Conservation (phyloP, 2,329 filamentous ascomycete genomes). For the Epichloe typhina region DNA sequence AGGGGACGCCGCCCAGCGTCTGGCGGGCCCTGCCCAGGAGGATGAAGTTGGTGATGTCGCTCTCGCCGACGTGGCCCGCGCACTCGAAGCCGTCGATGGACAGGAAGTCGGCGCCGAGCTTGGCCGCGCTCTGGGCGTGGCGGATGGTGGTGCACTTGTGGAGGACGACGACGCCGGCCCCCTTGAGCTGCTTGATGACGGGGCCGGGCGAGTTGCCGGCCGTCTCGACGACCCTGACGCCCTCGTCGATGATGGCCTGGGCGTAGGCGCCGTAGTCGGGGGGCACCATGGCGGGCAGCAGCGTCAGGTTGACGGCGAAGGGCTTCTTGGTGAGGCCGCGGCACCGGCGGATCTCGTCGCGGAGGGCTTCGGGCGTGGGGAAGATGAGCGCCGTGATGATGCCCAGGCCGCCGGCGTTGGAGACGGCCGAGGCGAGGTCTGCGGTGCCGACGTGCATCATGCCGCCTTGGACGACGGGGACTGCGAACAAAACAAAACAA, state of each 20-base stretch:
- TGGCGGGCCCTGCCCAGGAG: slow-evolving; percentile 77
- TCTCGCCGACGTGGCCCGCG: slow-evolving; percentile 78
- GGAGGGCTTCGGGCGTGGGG: slow-evolving; percentile 80
- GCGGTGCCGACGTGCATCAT: slow-evolving; percentile 83
- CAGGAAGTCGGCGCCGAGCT: slow-evolving; percentile 91
- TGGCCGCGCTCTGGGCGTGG: slow-evolving; percentile 81
- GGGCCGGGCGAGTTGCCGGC: slow-evolving; percentile 81
- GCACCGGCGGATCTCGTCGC: slow-evolving; percentile 84
- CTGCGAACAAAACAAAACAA: slow-evolving; percentile 29
- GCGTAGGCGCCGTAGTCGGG: slow-evolving; percentile 90
- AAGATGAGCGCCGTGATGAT: slow-evolving; percentile 84
- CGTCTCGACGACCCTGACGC: slow-evolving; percentile 82
- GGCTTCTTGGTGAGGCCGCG: slow-evolving; percentile 64
- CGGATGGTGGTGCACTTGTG: slow-evolving; percentile 98
- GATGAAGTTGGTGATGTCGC: slow-evolving; percentile 81
- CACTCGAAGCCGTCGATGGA: slow-evolving; percentile 98
- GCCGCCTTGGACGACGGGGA: slow-evolving; percentile 73
- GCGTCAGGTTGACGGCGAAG: slow-evolving; percentile 91
- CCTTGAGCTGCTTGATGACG: slow-evolving; percentile 80
- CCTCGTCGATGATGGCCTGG: slow-evolving; percentile 85
- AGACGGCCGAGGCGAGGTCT: slow-evolving; percentile 62
- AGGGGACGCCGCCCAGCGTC: slow-evolving; percentile 70
- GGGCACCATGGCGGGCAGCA: slow-evolving; percentile 83
- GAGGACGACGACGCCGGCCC: slow-evolving; percentile 62
- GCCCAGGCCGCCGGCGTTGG: slow-evolving; percentile 70